Evolutionary conservation across 305 asterid species (phyloP).

Genomic region (Solanum chacoense): DNA sequence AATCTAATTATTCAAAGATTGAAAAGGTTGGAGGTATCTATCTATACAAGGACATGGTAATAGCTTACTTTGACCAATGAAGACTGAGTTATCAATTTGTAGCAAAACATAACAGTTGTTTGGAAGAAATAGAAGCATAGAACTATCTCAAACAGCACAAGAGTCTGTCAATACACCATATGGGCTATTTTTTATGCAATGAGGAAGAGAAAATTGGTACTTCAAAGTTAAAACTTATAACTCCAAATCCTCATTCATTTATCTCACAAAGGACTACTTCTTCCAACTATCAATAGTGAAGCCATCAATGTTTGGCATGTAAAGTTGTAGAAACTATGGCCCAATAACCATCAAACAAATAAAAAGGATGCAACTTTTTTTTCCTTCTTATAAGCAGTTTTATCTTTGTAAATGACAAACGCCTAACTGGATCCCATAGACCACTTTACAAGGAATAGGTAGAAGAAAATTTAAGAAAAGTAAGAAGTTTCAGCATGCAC

Average conservation of each 20-base stretch:
- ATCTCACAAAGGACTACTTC: not conserved
- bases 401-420: not conserved
- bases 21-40: not conserved
- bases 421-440: not conserved
- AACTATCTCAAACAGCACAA: not conserved
- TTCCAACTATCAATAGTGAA: not conserved
- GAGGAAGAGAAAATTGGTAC: not conserved
- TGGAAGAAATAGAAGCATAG: not conserved
- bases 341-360: not conserved
- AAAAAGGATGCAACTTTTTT: not conserved
- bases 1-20: not conserved
- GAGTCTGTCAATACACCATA: not conserved
- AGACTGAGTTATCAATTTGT: not conserved
- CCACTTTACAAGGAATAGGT: not conserved
- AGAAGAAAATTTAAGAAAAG: not conserved
- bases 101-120: not conserved
- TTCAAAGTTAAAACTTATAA: not conserved
- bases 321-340: not conserved
- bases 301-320: not conserved
- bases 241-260: not conserved
- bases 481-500: not conserved
- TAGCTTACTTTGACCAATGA: not conserved
- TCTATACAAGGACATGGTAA: not conserved
- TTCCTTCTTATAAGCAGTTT: not conserved
- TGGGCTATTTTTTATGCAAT: not conserved